Base-by-base conservation (phyloP, 164 flowering plant genomes). In the Cinnamomum chago region DNA sequence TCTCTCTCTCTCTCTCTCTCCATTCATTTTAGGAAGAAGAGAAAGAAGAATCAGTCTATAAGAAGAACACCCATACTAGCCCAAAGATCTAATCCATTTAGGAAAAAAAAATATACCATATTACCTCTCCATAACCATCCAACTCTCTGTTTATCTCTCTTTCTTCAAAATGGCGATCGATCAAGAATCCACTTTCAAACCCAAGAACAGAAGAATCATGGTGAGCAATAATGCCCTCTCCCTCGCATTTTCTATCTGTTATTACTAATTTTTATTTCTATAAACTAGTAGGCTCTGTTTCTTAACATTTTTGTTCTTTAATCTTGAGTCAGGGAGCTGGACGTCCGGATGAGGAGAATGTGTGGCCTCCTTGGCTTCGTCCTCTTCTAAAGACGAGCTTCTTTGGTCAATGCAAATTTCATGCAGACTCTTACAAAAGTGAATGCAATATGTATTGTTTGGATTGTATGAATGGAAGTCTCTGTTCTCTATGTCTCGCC, bases 401-500 rank as follows among this genome's bases (percentile, higher is more conserved):
- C 90, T 93, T 92, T 67, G 89, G 84, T 72, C 97, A 91, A 76
- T 94, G 99, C 90, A 84, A 87, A 76, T 65, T 73, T 3, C 99
- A 96, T 52, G 85, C 88, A 2, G 90, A 94, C 80, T 89, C 94
- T 3, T 97, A 91, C 82, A 96, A 92, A 84, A 88, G 90, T 50
- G 98, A 95, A 83, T 95, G 99, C 80, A 95, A 95, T 74, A 90
- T 92, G 98, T 95, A 87, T 71, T 96, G 99, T 78, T 85, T 96
- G 83, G 98, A 96, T 72, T 96, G 99, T 67, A 85, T 86, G 79
- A 84, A 88, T 75, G 97, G 94, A 3, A 77, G 97, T 70, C 92
- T 91, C 77, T 96, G 99, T 69, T 94, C 99, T 69, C 83, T 91
- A 82, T 96, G 99, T 72, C 90, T 90, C 50, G 71, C 78, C 67